Base-by-base conservation (phyloP, 2,329 filamentous ascomycete species). In the Verticillium longisporum region DNA sequence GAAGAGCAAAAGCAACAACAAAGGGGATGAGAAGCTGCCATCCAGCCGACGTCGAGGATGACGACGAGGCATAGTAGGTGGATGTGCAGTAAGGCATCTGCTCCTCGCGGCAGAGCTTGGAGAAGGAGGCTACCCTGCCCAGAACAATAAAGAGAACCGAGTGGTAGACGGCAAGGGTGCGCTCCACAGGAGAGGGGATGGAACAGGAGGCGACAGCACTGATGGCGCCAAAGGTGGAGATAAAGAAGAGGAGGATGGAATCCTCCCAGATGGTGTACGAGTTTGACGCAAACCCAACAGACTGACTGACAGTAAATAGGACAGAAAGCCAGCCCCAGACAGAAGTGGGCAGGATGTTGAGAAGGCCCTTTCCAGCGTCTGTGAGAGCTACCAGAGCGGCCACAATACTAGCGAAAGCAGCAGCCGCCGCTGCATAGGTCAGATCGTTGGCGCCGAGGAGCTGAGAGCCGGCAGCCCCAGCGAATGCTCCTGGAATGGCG, bases 251-350 rank as follows among this genome's bases (percentile, higher is more conserved):
- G 4, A 97, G 82, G 61, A 97, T 97, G 14, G 92, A 90, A 70
- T 99, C 95, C 77, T 99, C 95, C 93, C 95, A 99, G 66, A 99
- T 97, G 0, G 94, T 98, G 75, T 93, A 99, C 0, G 95, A 99
- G 75, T 99, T 99, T 3, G 95, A 95, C 0, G 94, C 94, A 72
- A 98, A 99, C 7, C 95, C 94, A 58, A 91, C 79, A n/a, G 92
- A 96, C 70, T 97, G 91, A 63, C 89, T 87, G n/a, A 92, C 73
- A 0, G 92, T 92, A 67, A 96, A 92, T 14, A 93, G 72, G 32
- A 91, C 79, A 6, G 91, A 88, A 62, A 96, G 78, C 88, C 91
- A 94, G n/a, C 92, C 89, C 93, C 94, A 99, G 60, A 93, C 77
- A 0, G 85, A 89, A n/a, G 76, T 84, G 0, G 92, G 93, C 10